A percentile compares a stretch with the other conserved stretches of the same genome.
These are phyloP conservation scores for Schizochytrium sp. DNA, from an alignment of 108 stramenopile genomes.

Conservation along the genomic window DNA sequence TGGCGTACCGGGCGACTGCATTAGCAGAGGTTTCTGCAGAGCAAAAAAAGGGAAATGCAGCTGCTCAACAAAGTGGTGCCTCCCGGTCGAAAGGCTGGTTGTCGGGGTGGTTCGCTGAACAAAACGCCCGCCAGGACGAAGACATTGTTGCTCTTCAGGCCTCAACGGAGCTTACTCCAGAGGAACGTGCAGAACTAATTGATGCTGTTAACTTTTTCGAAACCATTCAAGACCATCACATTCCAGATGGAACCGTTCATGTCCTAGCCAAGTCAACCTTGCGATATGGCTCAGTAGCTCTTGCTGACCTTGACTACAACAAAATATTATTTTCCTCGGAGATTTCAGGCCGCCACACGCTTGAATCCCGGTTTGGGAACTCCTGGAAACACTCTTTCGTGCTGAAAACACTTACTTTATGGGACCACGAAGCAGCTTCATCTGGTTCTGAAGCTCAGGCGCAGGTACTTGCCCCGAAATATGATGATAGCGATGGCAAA, in stretches of 20 bases:
- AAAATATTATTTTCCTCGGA: background rate
- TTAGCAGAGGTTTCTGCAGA: constrained; percentile 6
- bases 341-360: background rate
- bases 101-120: constrained; percentile 36
- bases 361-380: background rate
- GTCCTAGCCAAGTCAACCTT: background rate
- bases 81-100: constrained; percentile 25
- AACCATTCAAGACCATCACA: constrained; percentile 25
- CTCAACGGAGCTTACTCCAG: background rate
- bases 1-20: constrained; percentile 25
- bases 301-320: constrained; percentile 2
- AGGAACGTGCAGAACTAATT: constrained; percentile 31
- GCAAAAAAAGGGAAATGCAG: constrained; percentile 2
- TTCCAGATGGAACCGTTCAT: constrained; percentile 47
- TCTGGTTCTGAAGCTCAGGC: background rate
- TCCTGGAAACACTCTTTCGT: constrained; percentile 40
- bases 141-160: background rate
- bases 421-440: background rate
- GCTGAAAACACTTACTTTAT: background rate
- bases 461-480: background rate
- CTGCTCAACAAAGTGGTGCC: background rate
- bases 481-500: background rate
- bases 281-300: constrained; percentile 19
- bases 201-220: constrained; percentile 56
- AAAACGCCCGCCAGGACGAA: background rate